Base-by-base conservation (phyloP, 2,329 filamentous ascomycete genomes). In the Colletotrichum sp. region DNA sequence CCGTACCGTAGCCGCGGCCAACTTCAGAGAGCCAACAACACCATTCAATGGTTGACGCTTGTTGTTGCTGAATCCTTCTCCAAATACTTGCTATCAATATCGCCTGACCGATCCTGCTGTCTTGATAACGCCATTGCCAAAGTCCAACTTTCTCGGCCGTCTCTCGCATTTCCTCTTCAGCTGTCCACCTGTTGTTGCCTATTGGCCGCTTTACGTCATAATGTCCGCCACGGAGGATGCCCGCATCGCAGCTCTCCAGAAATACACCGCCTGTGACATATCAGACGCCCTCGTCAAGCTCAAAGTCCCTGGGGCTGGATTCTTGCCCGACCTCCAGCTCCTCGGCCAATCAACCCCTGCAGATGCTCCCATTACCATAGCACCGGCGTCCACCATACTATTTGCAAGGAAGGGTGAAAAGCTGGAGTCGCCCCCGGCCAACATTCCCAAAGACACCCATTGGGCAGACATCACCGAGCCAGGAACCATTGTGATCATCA, bases 251-350 rank as follows among this genome's bases (percentile, higher is more conserved):
- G 63, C 76, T 44, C 84, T 87, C 28, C 79, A 79, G 73, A 79
- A 82, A 48, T 89, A 88, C 79, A 84, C 84, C 22, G 86, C 88
- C 48, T 90, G 88, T 82, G 88, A 95, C 88, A 87, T 95, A 76
- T 94, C 94, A 13, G 94, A 96, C 82, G 93, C 93, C 8, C 89
- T 96, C 3, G 88, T 95, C 71, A 94, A 93, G 80, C 88, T 96
- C 64, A 90, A 93, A 75, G 89, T 93, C 10, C 88, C 92, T 13
- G 89, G 90, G 63, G 93, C 92, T 30, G 94, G 94, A 70, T 93
- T 92, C 81, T 84, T 96, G 48, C 86, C 92, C 48, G 93, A 95
- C 81, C 81, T 89, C 55, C 81, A 82, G 59, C 82, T 83, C 34
- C 82, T 85, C 76, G 80, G 81, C 79, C 79, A 80, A 72, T 72